Evolutionary conservation across 1,284 basidiomycete genomes (phyloP).

Genomic region (Trichosporon ovoides): DNA sequence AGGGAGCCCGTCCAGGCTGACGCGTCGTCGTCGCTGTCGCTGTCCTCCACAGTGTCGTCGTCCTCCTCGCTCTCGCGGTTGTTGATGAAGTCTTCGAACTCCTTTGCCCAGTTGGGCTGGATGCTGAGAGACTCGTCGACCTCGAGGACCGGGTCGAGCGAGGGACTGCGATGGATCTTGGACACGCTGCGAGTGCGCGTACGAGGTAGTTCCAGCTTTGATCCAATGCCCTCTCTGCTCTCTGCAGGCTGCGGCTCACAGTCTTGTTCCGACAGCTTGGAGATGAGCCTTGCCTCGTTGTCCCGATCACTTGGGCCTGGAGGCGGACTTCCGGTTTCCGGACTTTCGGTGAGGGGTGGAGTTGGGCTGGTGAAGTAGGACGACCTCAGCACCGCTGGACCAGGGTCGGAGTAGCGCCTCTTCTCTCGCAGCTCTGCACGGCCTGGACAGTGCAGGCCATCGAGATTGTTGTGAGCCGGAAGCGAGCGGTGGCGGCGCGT

Average conservation of each 20-base stretch:
- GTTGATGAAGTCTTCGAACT: background rate
- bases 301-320: too few species aligned
- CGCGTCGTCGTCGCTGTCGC: background rate
- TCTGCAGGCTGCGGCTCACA: too few species aligned
- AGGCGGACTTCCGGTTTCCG: too few species aligned
- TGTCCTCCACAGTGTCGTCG: background rate
- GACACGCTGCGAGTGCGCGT: background rate
- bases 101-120: background rate
- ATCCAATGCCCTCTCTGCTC: too few species aligned
- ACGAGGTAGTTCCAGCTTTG: too few species aligned
- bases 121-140: background rate
- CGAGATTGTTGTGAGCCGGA: background rate
- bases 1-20: background rate
- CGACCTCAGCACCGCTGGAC: background rate
- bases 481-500: background rate
- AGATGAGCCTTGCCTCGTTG: too few species aligned
- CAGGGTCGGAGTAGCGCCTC: background rate
- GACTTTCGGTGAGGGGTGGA: too few species aligned
- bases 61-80: background rate
- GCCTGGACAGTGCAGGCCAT: background rate
- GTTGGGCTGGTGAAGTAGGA: too few species aligned
- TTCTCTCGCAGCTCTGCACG: background rate
- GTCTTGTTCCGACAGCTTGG: background rate
- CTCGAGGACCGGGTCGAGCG: background rate
- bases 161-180: background rate